These are phyloP conservation scores for Vaccinium myrtillus DNA, from an alignment of 148 eudicot genomes.

Conservation along the genomic window DNA sequence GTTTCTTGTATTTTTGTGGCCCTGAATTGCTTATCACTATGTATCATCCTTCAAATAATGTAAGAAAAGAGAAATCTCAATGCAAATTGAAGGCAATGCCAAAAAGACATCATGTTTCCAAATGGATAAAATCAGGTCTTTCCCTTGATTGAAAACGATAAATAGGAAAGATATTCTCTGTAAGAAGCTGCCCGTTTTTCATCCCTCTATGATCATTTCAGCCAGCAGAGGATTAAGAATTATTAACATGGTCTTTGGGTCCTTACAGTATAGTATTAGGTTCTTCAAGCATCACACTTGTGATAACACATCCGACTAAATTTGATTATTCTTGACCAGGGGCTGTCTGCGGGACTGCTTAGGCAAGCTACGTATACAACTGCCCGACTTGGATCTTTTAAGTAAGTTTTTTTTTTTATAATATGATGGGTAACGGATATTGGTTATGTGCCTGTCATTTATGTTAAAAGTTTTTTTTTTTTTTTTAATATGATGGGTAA, in stretches of 20 bases:
- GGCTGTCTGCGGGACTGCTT: conserved; percentile 87
- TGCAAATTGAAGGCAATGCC: not conserved
- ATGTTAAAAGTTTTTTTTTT: conserved; percentile 4
- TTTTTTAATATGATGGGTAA: not conserved
- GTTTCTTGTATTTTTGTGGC: not conserved
- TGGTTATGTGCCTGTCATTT: not conserved
- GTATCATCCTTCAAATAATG: no score
- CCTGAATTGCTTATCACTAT: no score
- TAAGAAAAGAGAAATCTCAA: not conserved
- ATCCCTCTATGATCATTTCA: not conserved
- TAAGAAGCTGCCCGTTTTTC: not conserved
- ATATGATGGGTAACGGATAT: not conserved
- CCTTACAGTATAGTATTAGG: not conserved
- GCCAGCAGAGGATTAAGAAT: not conserved
- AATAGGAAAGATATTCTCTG: not conserved
- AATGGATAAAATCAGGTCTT: not conserved
- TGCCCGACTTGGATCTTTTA: conserved; percentile 90
- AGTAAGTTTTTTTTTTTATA: conserved; percentile 33
- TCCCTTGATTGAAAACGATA: not conserved
- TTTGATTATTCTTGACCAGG: conserved; percentile 38
- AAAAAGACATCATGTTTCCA: not conserved
- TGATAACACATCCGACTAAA: not conserved
- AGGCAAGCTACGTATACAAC: conserved; percentile 97
- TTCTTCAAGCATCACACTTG: not conserved
- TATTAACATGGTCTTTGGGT: not conserved